Evolutionary conservation across 2,329 filamentous ascomycete species (phyloP), one percentile per base, ranked within the genome.

Genomic region (Dothistroma septosporum): DNA sequence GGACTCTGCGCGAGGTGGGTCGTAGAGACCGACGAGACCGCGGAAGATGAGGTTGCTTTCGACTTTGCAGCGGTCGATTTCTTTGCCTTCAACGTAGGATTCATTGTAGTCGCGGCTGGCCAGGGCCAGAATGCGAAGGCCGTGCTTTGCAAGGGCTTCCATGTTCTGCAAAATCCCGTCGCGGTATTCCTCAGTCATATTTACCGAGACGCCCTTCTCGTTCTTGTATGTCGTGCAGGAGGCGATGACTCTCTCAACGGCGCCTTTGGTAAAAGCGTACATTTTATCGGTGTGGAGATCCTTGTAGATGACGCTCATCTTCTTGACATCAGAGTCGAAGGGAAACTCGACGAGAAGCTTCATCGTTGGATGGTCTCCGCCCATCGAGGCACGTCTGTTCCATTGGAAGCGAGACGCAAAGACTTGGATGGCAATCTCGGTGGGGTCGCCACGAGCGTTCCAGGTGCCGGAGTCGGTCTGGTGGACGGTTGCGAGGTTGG

Each of bases 11-110:
- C 91, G 89, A 58, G 91, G 91, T 3, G 91, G 91, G 67, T 96
- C 91, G 72, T 94, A 93, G 64, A 96, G 88, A 59, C 91, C 91
- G 53, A 89, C 87, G 10, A 96, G 82, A n/a, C 92, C 92, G 14
- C 90, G 83, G 63, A 95, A 89, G 2, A 81, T 83, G 33, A 96
- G 83, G 32, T 84, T 80, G 37, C 79, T 78, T 72, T 95, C 91
- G 14, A 93, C 83, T 4, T 81, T 76, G 6, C 79, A 76, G 6
- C 91, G 88, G 32, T 75, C 74, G 9, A 79, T 75, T 24, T 80
- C 77, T 0, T 74, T 68, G 28, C 68, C 69, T 86, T 88, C 88
- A 46, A 63, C 58, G 47, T 66, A 69, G 4, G 63, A 41, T 19
- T 68, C 66, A 52, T 74, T 70, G 61, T 76, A 73, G 66, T 74